Conservation (phyloP, 2,329 filamentous ascomycete genomes). For the Aotearoamyces nothofagi region DNA sequence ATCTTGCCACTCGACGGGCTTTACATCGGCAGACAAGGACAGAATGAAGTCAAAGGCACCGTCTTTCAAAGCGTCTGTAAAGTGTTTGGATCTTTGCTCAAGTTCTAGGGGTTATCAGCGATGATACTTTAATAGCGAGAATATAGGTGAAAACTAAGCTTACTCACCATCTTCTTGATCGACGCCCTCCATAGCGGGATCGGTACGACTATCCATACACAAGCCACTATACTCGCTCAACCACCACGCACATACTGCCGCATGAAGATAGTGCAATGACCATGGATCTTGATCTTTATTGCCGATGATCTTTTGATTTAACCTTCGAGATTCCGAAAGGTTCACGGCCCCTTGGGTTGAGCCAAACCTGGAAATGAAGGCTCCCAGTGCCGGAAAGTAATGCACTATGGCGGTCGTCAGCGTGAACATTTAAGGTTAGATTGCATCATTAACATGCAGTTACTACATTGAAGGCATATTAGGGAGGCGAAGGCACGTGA, state of each 20-base stretch:
- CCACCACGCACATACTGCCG: conserved; percentile 73
- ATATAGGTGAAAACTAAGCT: too few relatives aligned
- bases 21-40: conserved; percentile 68
- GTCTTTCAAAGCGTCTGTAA: conserved; percentile 66
- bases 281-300: conserved; percentile 54
- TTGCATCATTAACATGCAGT: too few relatives aligned
- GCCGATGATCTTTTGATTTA: conserved; percentile 55
- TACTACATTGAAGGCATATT: too few relatives aligned
- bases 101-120: too few relatives aligned
- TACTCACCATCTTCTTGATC: too few relatives aligned
- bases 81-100: conserved; percentile 54
- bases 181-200: conserved; percentile 40
- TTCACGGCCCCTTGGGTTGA: conserved; percentile 58
- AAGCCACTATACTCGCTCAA: conserved; percentile 84
- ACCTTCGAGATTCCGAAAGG: conserved; percentile 50
- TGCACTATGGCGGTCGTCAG: conserved; percentile 39
- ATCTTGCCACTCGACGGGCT: conserved; percentile 73
- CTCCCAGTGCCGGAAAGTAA: conserved; percentile 64
- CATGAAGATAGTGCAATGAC: conserved; percentile 61
- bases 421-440: too few relatives aligned
- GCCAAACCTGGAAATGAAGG: conserved; percentile 64
- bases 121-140: conserved; percentile 9
- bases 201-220: conserved; percentile 57
- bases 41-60: conserved; percentile 88
- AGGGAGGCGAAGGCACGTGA: background rate